Evolutionary conservation across 768 basidiomycete species (phyloP).

Genomic region (Lactarius tabidus): DNA sequence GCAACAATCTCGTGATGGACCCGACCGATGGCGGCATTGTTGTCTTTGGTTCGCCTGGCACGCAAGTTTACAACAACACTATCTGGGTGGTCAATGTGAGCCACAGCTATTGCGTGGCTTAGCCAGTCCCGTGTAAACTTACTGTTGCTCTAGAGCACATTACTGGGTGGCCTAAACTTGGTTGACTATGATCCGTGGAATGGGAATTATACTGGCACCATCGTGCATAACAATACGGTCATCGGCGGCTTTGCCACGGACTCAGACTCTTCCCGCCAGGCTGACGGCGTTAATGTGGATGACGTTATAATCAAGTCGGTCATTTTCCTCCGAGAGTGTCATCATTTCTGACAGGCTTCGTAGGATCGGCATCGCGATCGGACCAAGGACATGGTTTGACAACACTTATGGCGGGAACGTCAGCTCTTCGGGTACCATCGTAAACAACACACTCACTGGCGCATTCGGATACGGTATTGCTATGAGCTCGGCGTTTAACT

Average conservation of each 20-base stretch:
- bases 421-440: conserved; percentile 50
- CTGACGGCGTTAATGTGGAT: conserved; percentile 51
- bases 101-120: conserved; percentile 15
- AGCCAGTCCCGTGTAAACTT: background rate
- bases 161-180: conserved; percentile 75
- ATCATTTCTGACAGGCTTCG: conserved; percentile 2
- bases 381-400: conserved; percentile 75
- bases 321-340: background rate
- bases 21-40: conserved; percentile 81
- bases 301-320: conserved; percentile 69
- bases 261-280: conserved; percentile 36
- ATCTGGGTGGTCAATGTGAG: conserved; percentile 66
- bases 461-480: conserved; percentile 75
- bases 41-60: conserved; percentile 71
- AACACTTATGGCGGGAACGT: conserved; percentile 51
- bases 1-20: conserved; percentile 65
- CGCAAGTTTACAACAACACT: conserved; percentile 69
- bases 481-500: conserved; percentile 57
- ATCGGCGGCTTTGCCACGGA: conserved; percentile 64
- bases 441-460: conserved; percentile 55
- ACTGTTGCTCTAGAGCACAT: conserved; percentile 46
- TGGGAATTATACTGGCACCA: conserved; percentile 61
- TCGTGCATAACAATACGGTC: conserved; percentile 65
- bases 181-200: conserved; percentile 67
- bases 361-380: conserved; percentile 79